Evolutionary conservation across 2,329 filamentous ascomycete genomes (phyloP), one percentile per base, ranked within the genome.

Genomic region (Xylaria sp.): DNA sequence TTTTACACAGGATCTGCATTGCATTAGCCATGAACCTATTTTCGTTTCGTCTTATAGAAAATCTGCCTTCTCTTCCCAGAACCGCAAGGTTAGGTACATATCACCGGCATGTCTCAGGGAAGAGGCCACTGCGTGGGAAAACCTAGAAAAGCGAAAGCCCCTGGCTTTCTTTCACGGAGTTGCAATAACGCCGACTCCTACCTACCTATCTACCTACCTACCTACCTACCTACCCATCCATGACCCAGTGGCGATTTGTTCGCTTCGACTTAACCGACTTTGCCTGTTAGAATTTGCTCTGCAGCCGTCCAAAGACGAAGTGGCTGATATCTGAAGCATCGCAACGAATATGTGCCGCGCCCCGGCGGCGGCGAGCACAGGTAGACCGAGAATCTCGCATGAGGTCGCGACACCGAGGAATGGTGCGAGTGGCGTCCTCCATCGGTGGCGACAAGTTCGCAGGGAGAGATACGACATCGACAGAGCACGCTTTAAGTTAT

Each of bases 81-180:
- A 46, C 50, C 8, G 34, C 65, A 70, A 68, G 61, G 65, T 70
- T 70, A 28, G 28, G 28, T 28, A 57, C 20, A 63, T 46, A 20
- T 20, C 39, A 60, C 41, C 34, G 28, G 57, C 58, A 56, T 54
- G 31, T 44, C 28, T 28, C 66, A 63, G 52, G 65, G 57, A 66
- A 69, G 23, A 10, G 15, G 15, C 13, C 58, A 46, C 59, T 15
- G 41, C 28, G n/a, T 54, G 50, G 59, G 41, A 64, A 44, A 71
- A 69, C 69, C 59, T 69, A 61, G 66, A 69, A 69, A 69, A 64
- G 37, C 34, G 28, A 41, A 2, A 28, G 60, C 34, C 41, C 34
- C 10, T 37, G 3, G 41, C 5, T 15, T 8, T 18, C 15, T 13
- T 18, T 31, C 31, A 46, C 55, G 55, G 39, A 62, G 54, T 46